A percentile compares a stretch with the other conserved stretches of the same genome.
These are phyloP conservation scores for Ormosia emarginata DNA, from an alignment of 306 rosid genomes.

Conservation along the genomic window DNA sequence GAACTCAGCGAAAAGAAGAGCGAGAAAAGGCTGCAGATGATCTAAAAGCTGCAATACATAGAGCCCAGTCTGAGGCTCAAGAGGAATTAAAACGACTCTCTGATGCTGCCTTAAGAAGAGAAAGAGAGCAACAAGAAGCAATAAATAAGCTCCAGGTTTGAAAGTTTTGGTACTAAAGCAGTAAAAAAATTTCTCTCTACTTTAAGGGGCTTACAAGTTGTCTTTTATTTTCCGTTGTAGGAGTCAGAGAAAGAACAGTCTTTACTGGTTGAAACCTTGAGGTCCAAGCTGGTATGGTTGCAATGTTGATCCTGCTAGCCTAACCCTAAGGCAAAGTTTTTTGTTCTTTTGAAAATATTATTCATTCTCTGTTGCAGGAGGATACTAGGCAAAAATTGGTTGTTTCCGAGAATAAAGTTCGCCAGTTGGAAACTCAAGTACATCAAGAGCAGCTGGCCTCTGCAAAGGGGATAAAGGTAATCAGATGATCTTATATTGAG, in stretches of 20 bases:
- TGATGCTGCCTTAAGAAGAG: conserved; percentile 48
- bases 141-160: conserved; percentile 62
- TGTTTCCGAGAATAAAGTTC: conserved; percentile 55
- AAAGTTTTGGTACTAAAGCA: neutral
- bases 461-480: conserved; percentile 51
- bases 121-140: conserved; percentile 62
- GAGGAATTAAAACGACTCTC: conserved; percentile 56
- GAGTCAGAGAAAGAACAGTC: conserved; percentile 61
- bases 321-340: neutral
- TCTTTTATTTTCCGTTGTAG: conserved; percentile 33
- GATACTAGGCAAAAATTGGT: conserved; percentile 66
- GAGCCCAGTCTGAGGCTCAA: conserved; percentile 62
- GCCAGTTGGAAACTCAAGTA: conserved; percentile 63
- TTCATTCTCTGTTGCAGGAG: conserved; percentile 49
- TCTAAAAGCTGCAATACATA: conserved; percentile 63
- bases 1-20: conserved; percentile 61
- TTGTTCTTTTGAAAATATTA: conserved; percentile 13
- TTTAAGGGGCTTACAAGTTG: neutral
- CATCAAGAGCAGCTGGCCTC: conserved; percentile 47
- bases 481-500: neutral
- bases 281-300: conserved; percentile 62
- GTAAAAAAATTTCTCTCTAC: neutral
- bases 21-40: conserved; percentile 68
- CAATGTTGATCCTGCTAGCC: neutral
- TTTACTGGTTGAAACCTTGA: conserved; percentile 52